Conservation (phyloP, 75 land plant species). For the Sequoiadendron giganteum region DNA sequence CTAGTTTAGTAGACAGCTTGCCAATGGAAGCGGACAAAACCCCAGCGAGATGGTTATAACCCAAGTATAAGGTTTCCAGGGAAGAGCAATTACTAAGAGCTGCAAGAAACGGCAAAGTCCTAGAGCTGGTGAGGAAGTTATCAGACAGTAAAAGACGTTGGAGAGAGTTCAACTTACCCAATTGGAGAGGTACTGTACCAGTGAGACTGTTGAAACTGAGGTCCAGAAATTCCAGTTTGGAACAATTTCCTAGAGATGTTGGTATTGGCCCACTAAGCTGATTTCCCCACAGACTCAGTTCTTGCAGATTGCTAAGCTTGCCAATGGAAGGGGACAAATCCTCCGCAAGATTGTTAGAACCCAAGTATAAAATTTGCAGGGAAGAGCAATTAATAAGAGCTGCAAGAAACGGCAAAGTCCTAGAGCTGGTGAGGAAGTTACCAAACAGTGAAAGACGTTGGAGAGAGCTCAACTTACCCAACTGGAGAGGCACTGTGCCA, state of each 20-base stretch:
- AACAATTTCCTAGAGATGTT: no score
- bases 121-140: conserved; percentile 19
- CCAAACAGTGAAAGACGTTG: neutral
- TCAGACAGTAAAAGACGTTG: neutral
- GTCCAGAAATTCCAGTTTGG: neutral
- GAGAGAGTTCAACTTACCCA: conserved; percentile 22
- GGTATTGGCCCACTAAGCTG: no score
- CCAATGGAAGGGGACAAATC: neutral
- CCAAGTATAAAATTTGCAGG: neutral
- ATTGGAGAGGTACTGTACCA: conserved; percentile 8
- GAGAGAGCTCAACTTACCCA: no score
- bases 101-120: conserved; percentile 15
- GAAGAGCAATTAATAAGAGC: neutral
- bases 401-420: neutral
- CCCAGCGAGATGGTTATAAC: conserved; percentile 27
- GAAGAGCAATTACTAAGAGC: conserved; percentile 18
- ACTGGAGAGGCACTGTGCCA: no score
- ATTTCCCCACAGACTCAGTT: no score
- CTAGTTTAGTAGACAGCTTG: conserved; percentile 16
- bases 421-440: neutral
- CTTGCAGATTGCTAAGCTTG: no score
- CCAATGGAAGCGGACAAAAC: conserved; percentile 29
- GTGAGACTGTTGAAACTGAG: neutral
- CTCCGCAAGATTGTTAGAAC: neutral
- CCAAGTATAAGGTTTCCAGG: conserved; percentile 21